Evolutionary conservation across 345 rosid genomes (phyloP), one percentile per base, ranked within the genome.

Genomic region (Abelmoschus esculentus): DNA sequence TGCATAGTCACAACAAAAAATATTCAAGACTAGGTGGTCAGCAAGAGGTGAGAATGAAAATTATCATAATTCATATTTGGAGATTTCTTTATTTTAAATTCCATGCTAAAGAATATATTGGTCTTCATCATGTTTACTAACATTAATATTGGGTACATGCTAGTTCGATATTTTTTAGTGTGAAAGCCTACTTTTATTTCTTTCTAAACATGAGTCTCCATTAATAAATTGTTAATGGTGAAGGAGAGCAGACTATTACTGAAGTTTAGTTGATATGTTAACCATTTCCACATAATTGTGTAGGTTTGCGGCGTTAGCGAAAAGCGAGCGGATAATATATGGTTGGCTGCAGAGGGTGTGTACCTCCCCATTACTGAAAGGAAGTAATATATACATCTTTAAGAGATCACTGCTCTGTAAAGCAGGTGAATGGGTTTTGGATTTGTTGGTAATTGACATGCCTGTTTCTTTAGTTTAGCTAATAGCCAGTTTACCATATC

Each of bases 301-400:
- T 54, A 96, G 99, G 99, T 92, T 11, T 96, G 99, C 22, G 97
- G 91, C 22, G 56, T 96, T 55, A 69, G 89, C 26, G 98, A 96
- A 77, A 96, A 96, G 84, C 85, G 86, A 7, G 83, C 97, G 0
- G 99, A 55, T 55, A 95, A 90, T 13, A 70, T 95, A 53, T 95
- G 99, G 99, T 74, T 95, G 81, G 99, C 98, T 50, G 96, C 98
- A 7, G 99, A 95, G 83, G 99, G 99, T 8, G 91, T 87, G 13
- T 95, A 95, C 81, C 92, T 95, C 73, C 99, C 98, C 0, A 73
- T 91, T 60, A 75, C 86, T 1, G 85, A 75, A 70, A 87, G 87
- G 85, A 77, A 83, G 78, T 86, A 84, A 80, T 67, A 47, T 26
- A 6, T 28, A 5, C 5, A 46, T 49, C 7, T 50, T 32, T 34